Evolutionary conservation across 139 green algal species (phyloP).

Genomic region (Pleodorina starrii): DNA sequence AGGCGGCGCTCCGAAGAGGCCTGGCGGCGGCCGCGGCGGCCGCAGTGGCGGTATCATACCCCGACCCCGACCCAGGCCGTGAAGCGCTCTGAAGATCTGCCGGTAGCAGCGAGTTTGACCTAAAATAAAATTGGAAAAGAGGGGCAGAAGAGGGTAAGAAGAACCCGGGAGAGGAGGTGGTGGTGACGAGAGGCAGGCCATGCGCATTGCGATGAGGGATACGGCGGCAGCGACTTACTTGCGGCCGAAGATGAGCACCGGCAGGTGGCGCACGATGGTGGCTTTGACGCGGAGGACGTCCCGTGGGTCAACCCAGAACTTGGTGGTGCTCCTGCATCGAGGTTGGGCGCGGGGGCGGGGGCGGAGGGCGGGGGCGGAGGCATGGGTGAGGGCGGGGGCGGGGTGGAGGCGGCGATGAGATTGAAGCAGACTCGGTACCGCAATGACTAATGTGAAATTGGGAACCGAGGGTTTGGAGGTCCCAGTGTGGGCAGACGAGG

Average conservation of each 20-base stretch:
- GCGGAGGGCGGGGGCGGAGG: no score
- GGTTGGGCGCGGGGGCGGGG: not conserved
- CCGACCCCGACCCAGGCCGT: not conserved
- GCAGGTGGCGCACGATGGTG: conserved; percentile 80
- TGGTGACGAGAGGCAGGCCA: no score
- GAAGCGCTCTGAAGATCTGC: not conserved
- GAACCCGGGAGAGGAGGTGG: no score
- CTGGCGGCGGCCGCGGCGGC: not conserved
- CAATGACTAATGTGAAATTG: no score
- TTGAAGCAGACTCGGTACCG: no score
- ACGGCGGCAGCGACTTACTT: conserved; percentile 5
- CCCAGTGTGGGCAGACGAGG: no score
- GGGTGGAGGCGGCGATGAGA: no score
- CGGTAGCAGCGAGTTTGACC: no score
- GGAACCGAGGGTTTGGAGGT: no score
- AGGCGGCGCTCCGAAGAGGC: not conserved
- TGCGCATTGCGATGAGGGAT: not conserved
- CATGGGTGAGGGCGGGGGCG: no score
- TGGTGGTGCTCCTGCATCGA: conserved; percentile 73
- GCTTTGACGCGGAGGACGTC: conserved; percentile 78
- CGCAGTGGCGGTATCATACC: not conserved
- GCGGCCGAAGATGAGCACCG: conserved; percentile 85
- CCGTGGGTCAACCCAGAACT: conserved; percentile 84
- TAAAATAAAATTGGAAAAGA: not conserved
- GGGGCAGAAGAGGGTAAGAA: not conserved